A percentile compares a stretch with the other conserved stretches of the same genome.
Evolutionary conservation across 2,329 filamentous ascomycete species (phyloP).

Genomic region (Aspergillus sp.): DNA sequence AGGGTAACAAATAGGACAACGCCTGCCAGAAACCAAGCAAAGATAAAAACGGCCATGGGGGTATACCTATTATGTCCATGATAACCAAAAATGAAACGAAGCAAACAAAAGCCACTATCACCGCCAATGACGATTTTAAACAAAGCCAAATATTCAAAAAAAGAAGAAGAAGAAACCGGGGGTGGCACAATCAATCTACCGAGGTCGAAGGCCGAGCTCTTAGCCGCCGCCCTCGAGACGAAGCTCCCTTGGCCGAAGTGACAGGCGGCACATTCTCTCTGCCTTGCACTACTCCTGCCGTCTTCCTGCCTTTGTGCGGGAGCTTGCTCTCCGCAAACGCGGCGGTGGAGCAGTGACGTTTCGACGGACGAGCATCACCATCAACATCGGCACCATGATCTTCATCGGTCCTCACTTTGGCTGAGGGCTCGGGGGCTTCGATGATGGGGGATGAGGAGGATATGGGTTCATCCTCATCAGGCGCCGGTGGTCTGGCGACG

Average conservation of each 20-base stretch:
- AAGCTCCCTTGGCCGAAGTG: conserved; percentile 8
- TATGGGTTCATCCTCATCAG: conserved; percentile 12
- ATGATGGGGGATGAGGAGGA: conserved; percentile 5
- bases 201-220: conserved; percentile 23
- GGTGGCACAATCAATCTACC: neutral
- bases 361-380: conserved; percentile 18
- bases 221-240: conserved; percentile 20
- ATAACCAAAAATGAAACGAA: no score
- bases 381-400: conserved; percentile 9
- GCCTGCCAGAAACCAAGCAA: no score
- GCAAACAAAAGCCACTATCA: no score
- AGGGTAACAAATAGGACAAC: no score
- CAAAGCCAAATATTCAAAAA: conserved; percentile 2
- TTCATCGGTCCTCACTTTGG: neutral
- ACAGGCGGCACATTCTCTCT: conserved; percentile 36
- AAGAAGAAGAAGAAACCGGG: neutral
- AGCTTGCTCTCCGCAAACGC: conserved; percentile 30
- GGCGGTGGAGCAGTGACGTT: conserved; percentile 24
- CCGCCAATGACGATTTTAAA: conserved; percentile 6
- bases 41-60: no score
- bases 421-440: neutral
- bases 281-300: conserved; percentile 36
- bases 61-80: no score
- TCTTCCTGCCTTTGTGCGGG: conserved; percentile 36
- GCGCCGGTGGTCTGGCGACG: conserved; percentile 25